Evolutionary conservation across 345 rosid genomes (phyloP).

Genomic region (Cochlearia excelsa): DNA sequence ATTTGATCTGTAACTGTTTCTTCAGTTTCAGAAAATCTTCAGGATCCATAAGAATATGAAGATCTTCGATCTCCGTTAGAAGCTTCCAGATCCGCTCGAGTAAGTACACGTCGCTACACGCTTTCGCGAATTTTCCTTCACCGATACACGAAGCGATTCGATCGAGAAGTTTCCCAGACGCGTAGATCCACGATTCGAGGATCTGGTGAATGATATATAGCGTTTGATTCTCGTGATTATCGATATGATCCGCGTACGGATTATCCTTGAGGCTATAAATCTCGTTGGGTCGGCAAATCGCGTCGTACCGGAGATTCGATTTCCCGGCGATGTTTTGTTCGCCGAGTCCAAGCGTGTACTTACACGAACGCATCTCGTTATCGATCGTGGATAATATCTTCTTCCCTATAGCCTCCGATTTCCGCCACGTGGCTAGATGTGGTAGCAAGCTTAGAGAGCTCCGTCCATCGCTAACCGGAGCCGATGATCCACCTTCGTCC

Average conservation of each 20-base stretch:
- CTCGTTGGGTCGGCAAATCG: slow-evolving; percentile 65
- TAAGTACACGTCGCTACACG: slow-evolving; percentile 57
- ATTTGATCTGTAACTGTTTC: slow-evolving; percentile 49
- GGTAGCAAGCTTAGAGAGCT: slow-evolving; percentile 81
- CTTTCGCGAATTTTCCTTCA: slow-evolving; percentile 41
- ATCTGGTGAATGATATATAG: slow-evolving; percentile 71
- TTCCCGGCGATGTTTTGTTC: slow-evolving; percentile 79
- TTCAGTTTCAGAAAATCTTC: slow-evolving; percentile 76
- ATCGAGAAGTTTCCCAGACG: slow-evolving; percentile 41
- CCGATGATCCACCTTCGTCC: background rate
- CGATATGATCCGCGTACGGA: slow-evolving; percentile 53
- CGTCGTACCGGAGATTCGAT: slow-evolving; percentile 78
- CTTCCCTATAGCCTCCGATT: slow-evolving; percentile 61
- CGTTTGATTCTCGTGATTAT: slow-evolving; percentile 68
- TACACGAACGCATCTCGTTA: slow-evolving; percentile 72
- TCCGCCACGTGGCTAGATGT: slow-evolving; percentile 71
- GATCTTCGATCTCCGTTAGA: slow-evolving; percentile 62
- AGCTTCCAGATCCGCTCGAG: slow-evolving; percentile 77
- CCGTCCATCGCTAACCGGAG: slow-evolving; percentile 43
- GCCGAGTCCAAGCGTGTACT: slow-evolving; percentile 76
- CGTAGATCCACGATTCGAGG: slow-evolving; percentile 77
- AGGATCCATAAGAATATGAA: slow-evolving; percentile 75
- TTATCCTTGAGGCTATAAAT: slow-evolving; percentile 49
- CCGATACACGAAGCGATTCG: slow-evolving; percentile 52
- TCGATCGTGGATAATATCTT: slow-evolving; percentile 64